Conservation (phyloP, 257 asterid species). For the Apocynum venetum region DNA sequence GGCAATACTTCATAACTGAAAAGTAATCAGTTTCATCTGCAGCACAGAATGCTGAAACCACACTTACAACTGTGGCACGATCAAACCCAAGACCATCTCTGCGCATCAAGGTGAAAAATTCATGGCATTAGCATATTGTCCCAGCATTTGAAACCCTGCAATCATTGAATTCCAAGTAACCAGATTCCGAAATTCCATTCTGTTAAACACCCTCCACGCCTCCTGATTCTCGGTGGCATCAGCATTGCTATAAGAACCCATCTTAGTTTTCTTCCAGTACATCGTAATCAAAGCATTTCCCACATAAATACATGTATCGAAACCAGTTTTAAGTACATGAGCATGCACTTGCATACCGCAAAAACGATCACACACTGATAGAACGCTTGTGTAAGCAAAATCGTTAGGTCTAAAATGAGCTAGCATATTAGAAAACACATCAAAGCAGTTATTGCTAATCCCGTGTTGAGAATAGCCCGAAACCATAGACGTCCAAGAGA, state of each 20-base stretch:
- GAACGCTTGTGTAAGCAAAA: slow-evolving; percentile 63
- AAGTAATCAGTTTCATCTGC: slow-evolving; percentile 17
- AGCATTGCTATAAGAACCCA: not conserved
- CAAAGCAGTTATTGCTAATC: slow-evolving; percentile 41
- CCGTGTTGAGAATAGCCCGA: slow-evolving; percentile 67
- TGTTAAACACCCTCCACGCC: slow-evolving; percentile 60
- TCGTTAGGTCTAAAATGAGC: slow-evolving; percentile 56
- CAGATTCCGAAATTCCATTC: slow-evolving; percentile 44
- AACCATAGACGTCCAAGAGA: slow-evolving; percentile 73
- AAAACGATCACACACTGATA: slow-evolving; percentile 56
- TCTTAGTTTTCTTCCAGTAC: slow-evolving; percentile 49
- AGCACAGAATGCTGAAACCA: slow-evolving; percentile 48
- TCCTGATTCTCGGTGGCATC: slow-evolving; percentile 22
- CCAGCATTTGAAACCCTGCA: slow-evolving; percentile 49
- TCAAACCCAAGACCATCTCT: slow-evolving; percentile 53
- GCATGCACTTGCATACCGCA: slow-evolving; percentile 71
- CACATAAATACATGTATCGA: slow-evolving; percentile 58
- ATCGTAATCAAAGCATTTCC: slow-evolving; percentile 74
- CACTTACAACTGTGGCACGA: slow-evolving; percentile 51
- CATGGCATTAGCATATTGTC: slow-evolving; percentile 41
- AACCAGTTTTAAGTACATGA: slow-evolving; percentile 52
- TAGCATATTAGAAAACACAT: slow-evolving; percentile 45
- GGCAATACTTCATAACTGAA: slow-evolving; percentile 36
- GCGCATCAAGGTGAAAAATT: slow-evolving; percentile 39
- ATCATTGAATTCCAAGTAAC: slow-evolving; percentile 79